Conservation (phyloP, 2,329 filamentous ascomycete species). For the Bertia moriformis region DNA sequence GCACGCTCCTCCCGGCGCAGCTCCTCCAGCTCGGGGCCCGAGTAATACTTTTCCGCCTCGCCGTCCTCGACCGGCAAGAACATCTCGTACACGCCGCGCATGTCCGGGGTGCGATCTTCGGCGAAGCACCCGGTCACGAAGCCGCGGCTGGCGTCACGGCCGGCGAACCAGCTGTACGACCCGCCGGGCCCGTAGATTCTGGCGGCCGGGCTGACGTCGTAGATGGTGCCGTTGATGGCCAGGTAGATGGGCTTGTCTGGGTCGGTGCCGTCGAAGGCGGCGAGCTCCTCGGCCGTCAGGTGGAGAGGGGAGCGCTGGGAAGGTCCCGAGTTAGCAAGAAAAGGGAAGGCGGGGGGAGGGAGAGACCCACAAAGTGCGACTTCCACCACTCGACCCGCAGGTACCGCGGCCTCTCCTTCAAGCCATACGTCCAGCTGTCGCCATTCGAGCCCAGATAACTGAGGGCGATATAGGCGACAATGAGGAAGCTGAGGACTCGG, state of each 20-base stretch:
- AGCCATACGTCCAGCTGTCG: constrained; percentile 55
- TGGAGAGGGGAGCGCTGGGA: constrained; percentile 41
- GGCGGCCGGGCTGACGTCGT: constrained; percentile 61
- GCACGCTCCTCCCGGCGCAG: constrained; percentile 48
- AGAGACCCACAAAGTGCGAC: constrained; percentile 39
- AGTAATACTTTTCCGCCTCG: constrained; percentile 32
- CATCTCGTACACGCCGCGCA: constrained; percentile 78
- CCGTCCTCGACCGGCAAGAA: constrained; percentile 53
- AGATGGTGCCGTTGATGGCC: constrained; percentile 75
- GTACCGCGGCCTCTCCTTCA: constrained; percentile 47
- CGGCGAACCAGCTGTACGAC: constrained; percentile 74
- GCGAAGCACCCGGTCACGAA: constrained; percentile 90
- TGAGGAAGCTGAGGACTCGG: constrained; percentile 52
- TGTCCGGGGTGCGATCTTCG: constrained; percentile 69
- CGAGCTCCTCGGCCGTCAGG: constrained; percentile 64
- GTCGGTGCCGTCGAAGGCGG: constrained; percentile 65
- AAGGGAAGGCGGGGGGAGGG: not conserved
- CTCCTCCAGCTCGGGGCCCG: constrained; percentile 32
- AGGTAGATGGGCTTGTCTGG: constrained; percentile 69
- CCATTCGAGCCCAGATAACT: constrained; percentile 66
- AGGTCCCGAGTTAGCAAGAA: constrained; percentile 16
- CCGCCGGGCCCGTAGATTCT: constrained; percentile 71
- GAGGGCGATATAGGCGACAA: constrained; percentile 51
- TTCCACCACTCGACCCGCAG: constrained; percentile 41
- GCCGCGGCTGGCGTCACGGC: constrained; percentile 70